Conservation (phyloP, 2,329 filamentous ascomycete species). For the Graphilbum sp. region DNA sequence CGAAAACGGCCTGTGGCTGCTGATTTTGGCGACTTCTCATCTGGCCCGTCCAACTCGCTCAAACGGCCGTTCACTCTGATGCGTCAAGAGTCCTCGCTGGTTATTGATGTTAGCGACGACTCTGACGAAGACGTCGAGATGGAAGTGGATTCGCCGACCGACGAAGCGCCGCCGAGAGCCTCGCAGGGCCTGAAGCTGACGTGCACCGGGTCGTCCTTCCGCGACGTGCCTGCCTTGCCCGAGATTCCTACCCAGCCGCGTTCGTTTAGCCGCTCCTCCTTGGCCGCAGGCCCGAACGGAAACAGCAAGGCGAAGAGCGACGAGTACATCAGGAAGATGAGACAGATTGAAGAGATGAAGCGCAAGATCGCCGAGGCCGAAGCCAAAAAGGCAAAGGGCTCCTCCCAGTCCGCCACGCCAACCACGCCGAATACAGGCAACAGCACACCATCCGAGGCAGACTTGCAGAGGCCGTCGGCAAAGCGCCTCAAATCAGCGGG, state of each 20-base stretch:
- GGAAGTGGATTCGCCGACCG: conserved; percentile 43
- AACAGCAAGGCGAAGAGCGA: conserved; percentile 16
- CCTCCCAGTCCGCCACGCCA: conserved; percentile 4
- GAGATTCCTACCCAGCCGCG: conserved; percentile 19
- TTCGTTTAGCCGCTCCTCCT: conserved; percentile 21
- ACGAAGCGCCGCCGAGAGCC: conserved; percentile 19
- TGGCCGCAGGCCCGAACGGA: conserved; percentile 15
- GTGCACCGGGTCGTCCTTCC: conserved; percentile 21
- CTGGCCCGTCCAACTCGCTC: conserved; percentile 14
- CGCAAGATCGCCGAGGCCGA: conserved; percentile 41
- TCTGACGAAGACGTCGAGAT: conserved; percentile 47
- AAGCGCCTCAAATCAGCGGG: too few species aligned
- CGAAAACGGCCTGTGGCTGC: conserved; percentile 41
- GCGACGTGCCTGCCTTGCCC: conserved; percentile 27
- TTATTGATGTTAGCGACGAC: conserved; percentile 74
- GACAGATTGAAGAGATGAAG: conserved; percentile 44
- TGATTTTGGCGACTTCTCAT: conserved; percentile 47
- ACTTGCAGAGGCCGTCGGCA: too few species aligned
- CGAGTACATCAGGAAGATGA: conserved; percentile 34
- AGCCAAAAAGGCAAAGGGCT: conserved; percentile 29
- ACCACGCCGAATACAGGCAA: conserved; percentile 13
- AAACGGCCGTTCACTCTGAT: conserved; percentile 50
- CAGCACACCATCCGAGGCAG: conserved; percentile 14
- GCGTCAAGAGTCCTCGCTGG: conserved; percentile 43
- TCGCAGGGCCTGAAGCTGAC: conserved; percentile 16